Conservation (phyloP, 768 basidiomycete genomes). For the Leccinum subgranulosum region DNA sequence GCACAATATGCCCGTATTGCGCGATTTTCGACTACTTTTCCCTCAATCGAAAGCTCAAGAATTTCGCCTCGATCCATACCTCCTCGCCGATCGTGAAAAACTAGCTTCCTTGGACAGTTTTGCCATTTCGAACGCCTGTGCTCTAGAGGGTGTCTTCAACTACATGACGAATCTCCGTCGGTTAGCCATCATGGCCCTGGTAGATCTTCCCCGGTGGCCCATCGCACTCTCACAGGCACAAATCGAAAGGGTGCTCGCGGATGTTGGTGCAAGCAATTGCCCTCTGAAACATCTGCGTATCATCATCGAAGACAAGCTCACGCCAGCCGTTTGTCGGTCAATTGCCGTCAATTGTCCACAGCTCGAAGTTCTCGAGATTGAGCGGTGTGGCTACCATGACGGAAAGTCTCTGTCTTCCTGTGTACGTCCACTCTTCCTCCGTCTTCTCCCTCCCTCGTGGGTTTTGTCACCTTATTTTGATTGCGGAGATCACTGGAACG, state of each 20-base stretch:
- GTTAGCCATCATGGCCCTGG: constrained; percentile 31
- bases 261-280: constrained; percentile 32
- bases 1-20: constrained; percentile 28
- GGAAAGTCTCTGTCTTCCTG: constrained; percentile 34
- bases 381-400: constrained; percentile 36
- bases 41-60: constrained; percentile 27
- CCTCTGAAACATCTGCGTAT: constrained; percentile 33
- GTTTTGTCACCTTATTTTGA: constrained; percentile 21
- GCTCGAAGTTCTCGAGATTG: constrained; percentile 33
- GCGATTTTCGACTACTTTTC: constrained; percentile 32
- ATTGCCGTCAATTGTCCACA: constrained; percentile 31
- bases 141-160: constrained; percentile 28
- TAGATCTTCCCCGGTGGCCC: constrained; percentile 36
- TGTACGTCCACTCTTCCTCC: constrained; percentile 29
- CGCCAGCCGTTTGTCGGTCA: constrained; percentile 26
- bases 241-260: constrained; percentile 27
- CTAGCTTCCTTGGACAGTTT: constrained; percentile 34
- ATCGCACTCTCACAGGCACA: constrained; percentile 35
- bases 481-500: constrained; percentile 17
- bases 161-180: constrained; percentile 28
- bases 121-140: constrained; percentile 35
- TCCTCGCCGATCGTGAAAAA: constrained; percentile 22
- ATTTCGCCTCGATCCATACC: constrained; percentile 22
- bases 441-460: constrained; percentile 8
- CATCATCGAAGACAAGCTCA: constrained; percentile 36